These are phyloP conservation scores for Aaosphaeria pasadenensis DNA, from an alignment of 2,329 filamentous ascomycete species.

Conservation along the genomic window DNA sequence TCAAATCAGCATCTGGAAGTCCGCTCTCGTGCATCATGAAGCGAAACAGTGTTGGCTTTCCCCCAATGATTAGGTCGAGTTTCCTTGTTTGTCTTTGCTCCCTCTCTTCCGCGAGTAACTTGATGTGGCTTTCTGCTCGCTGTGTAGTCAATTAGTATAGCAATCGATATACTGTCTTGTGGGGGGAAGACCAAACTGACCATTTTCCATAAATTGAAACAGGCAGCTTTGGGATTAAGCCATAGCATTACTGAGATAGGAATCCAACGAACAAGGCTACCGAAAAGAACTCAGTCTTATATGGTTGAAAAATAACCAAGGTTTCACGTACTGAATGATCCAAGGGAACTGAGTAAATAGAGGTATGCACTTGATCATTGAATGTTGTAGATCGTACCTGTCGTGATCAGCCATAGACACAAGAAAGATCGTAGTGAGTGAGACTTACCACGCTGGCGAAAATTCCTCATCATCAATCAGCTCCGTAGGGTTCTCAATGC, in stretches of 20 bases:
- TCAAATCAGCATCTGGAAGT: slow-evolving; percentile 11
- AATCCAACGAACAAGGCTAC: too few relatives aligned
- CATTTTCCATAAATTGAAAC: background rate
- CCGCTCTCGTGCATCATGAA: slow-evolving; percentile 21
- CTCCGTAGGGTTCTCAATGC: slow-evolving; percentile 7
- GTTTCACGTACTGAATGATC: slow-evolving; percentile 3
- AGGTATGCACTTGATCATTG: slow-evolving; percentile 7
- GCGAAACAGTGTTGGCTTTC: slow-evolving; percentile 20
- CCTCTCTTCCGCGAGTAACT: background rate
- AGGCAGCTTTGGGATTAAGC: background rate
- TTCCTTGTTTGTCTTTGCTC: background rate
- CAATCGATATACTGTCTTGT: too few relatives aligned
- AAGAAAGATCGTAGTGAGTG: too few relatives aligned
- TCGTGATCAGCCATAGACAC: too few relatives aligned
- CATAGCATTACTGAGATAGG: background rate
- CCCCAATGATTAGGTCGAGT: background rate
- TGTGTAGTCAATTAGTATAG: too few relatives aligned
- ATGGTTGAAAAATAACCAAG: too few relatives aligned
- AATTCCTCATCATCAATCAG: slow-evolving; percentile 12
- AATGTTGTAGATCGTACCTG: slow-evolving; percentile 2
- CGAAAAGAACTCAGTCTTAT: too few relatives aligned
- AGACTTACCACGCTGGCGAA: slow-evolving; percentile 6
- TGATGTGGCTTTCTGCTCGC: too few relatives aligned
- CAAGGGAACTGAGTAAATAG: slow-evolving; percentile 9
- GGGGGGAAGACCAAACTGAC: too few relatives aligned